Base-by-base conservation (phyloP, 1,284 basidiomycete species). In the Microbotryum scabiosae region DNA sequence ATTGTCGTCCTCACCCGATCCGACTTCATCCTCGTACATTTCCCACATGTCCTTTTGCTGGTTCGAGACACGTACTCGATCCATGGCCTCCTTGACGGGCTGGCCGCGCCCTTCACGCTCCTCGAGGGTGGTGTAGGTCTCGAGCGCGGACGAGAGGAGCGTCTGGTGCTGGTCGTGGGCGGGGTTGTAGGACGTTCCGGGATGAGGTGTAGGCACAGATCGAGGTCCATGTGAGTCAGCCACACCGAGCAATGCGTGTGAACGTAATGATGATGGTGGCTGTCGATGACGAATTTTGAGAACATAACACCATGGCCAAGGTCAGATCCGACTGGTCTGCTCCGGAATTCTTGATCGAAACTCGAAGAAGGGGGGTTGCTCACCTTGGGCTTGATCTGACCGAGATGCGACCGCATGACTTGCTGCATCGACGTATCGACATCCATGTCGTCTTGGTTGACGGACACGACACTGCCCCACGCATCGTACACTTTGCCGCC, bases 151-250 rank as follows among this genome's bases (percentile, higher is more conserved):
- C 16, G 82, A 77, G 20, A 98, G 75, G 3, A 97, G 82, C 51
- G 83, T 83, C 60, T 85, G 82, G 73, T 97, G 90, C 1, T 85
- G 83, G 10, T 82, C 80, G 18, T 82, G 83, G 0, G 85, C 82
- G 0, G 94, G 94, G 74, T 97, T 97, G 76, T 98, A 97, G n/a
- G 90, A 93, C 7, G 85, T 82, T 21, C 94, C 94, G 30, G 85
- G 84, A 67, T 90, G 88, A 0, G 94, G 94, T 7, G 83, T 75
- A 1, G 81, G 75, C 2, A 93, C 81, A 0, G 88, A 85, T 5
- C 85, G 82, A 0, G 73, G 68, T 2, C 54, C 48, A 5, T 50
- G 23, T 23, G 50, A 30, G 54, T 54, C 6, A 61, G 21, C 32
- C 9, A n/a, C 32, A 25, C 61, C 26, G 65, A 69, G 59, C 28